phyloP scores from a whole-genome alignment of 176 grass and related monocot species.

The Saccharum officinarum region DNA sequence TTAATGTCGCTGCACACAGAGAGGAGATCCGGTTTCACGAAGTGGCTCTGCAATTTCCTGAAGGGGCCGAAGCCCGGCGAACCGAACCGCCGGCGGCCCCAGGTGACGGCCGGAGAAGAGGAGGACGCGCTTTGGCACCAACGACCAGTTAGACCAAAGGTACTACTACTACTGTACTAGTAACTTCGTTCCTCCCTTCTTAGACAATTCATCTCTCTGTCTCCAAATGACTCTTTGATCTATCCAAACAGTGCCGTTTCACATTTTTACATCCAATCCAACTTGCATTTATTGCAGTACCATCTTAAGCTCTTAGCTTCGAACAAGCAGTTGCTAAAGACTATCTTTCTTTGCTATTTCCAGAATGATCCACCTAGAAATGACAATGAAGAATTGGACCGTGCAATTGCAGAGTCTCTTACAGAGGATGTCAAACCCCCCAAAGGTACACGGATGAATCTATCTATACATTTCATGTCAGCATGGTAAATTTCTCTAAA shows the following conservation, averaged over 20 bases:
- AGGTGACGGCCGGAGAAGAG: constrained; percentile 47
- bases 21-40: constrained; percentile 86
- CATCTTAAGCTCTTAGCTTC: neutral
- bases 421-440: constrained; percentile 70
- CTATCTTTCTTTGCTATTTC: constrained; percentile 17
- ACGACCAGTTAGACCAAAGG: constrained; percentile 63
- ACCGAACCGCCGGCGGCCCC: constrained; percentile 38
- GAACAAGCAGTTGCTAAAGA: constrained; percentile 17
- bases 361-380: constrained; percentile 76
- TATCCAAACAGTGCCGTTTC: constrained; percentile 12
- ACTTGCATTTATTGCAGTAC: neutral
- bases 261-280: neutral
- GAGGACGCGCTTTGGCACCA: constrained; percentile 62
- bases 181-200: neutral
- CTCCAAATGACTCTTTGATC: neutral
- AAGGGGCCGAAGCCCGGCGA: constrained; percentile 62
- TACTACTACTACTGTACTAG: constrained; percentile 25
- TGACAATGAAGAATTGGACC: constrained; percentile 80
- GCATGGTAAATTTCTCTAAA: neutral
- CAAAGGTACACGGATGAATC: constrained; percentile 46
- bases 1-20: constrained; percentile 40
- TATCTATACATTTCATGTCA: neutral
- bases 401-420: constrained; percentile 80
- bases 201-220: neutral
- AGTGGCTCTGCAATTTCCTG: constrained; percentile 87